These are phyloP conservation scores for Penicillium sp. DNA, from an alignment of 2,329 filamentous ascomycete species.

Conservation along the genomic window DNA sequence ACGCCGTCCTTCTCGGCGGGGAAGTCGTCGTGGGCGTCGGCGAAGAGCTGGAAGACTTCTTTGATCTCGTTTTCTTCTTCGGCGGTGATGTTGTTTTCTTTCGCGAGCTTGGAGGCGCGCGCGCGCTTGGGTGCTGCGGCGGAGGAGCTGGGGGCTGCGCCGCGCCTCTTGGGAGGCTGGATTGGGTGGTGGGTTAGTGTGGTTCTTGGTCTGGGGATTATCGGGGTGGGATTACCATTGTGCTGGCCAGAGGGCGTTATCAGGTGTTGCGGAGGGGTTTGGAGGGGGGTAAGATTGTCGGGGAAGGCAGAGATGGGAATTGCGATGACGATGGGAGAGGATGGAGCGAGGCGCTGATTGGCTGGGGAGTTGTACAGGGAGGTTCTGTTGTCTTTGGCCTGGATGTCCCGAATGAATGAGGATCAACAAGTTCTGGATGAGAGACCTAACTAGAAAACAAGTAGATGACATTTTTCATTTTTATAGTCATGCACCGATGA, in stretches of 20 bases:
- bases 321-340: background rate
- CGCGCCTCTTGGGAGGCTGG: constrained; percentile 41
- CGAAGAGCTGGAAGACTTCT: constrained; percentile 84
- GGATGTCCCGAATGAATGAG: too few relatives aligned
- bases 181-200: background rate
- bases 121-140: constrained; percentile 36
- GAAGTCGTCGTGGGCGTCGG: constrained; percentile 55
- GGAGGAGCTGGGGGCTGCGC: constrained; percentile 29
- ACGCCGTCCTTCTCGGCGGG: constrained; percentile 70
- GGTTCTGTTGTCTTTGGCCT: too few relatives aligned
- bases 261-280: constrained; percentile 5
- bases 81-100: constrained; percentile 80
- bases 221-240: background rate
- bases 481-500: too few relatives aligned
- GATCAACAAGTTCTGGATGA: too few relatives aligned
- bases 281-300: too few relatives aligned
- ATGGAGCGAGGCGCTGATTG: background rate
- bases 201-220: background rate
- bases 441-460: too few relatives aligned
- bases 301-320: background rate
- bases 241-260: too few relatives aligned
- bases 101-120: constrained; percentile 82
- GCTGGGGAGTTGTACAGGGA: too few relatives aligned
- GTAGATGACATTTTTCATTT: too few relatives aligned
- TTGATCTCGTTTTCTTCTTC: constrained; percentile 86